Conservation (phyloP, 164 flowering plant species). For the Vitis rotundifolia region DNA sequence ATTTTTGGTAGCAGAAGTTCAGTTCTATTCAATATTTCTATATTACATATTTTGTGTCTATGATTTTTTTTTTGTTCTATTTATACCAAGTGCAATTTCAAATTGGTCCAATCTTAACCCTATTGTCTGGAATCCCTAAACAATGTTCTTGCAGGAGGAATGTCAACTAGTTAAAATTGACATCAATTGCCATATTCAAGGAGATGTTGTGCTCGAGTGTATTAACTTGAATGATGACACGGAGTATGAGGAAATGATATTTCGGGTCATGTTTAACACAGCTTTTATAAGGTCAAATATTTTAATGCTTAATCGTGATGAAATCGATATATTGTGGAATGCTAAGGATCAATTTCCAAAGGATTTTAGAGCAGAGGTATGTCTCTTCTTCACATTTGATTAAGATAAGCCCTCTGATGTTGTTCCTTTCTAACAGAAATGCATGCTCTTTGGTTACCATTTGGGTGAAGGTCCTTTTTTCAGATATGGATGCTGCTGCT, state of each 20-base stretch:
- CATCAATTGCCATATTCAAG: slow-evolving; percentile 82
- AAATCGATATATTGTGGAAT: slow-evolving; percentile 82
- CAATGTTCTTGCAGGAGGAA: slow-evolving; percentile 65
- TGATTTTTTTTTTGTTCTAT: not conserved
- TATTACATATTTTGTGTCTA: not conserved
- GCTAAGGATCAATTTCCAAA: slow-evolving; percentile 74
- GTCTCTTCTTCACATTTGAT: slow-evolving; percentile 7
- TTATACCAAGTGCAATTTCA: not conserved
- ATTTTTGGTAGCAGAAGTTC: too few relatives aligned
- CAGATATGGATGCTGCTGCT: slow-evolving; percentile 81
- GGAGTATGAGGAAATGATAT: slow-evolving; percentile 79
- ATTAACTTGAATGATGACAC: slow-evolving; percentile 64
- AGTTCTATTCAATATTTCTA: too few relatives aligned
- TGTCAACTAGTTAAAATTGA: slow-evolving; percentile 87
- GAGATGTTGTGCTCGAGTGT: slow-evolving; percentile 95
- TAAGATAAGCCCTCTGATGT: not conserved
- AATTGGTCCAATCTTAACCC: not conserved
- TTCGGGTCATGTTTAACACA: slow-evolving; percentile 85
- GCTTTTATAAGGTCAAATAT: slow-evolving; percentile 92
- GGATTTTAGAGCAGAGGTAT: slow-evolving; percentile 91
- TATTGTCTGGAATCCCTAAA: not conserved
- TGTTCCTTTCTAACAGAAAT: slow-evolving; percentile 2
- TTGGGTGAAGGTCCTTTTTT: slow-evolving; percentile 70
- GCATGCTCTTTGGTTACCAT: slow-evolving; percentile 8
- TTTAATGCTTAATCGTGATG: slow-evolving; percentile 84